Conservation (phyloP, 345 rosid species). For the Noccaea caerulescens region DNA sequence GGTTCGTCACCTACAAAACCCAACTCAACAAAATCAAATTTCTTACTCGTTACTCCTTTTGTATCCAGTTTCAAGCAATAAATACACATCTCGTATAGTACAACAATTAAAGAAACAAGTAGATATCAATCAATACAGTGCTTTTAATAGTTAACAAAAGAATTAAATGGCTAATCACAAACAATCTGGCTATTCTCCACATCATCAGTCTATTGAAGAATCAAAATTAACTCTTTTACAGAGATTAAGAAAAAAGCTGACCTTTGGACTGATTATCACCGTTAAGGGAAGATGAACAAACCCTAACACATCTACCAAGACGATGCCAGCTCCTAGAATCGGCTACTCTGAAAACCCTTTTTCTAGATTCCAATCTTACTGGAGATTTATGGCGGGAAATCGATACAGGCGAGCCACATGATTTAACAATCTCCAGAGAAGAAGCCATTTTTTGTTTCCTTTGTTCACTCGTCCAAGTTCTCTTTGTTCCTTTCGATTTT, state of each 20-base stretch:
- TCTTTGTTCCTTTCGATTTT: not conserved
- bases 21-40: conserved; percentile 23
- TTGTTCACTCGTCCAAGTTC: not conserved
- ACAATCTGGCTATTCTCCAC: not conserved
- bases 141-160: not conserved
- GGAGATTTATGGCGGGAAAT: conserved; percentile 52
- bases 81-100: not conserved
- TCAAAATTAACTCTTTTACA: not conserved
- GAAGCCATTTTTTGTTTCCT: conserved; percentile 30
- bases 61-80: conserved; percentile 5
- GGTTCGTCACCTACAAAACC: conserved; percentile 78
- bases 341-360: conserved; percentile 41
- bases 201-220: not conserved
- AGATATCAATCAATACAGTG: not conserved
- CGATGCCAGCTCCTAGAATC: conserved; percentile 36
- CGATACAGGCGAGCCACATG: conserved; percentile 54
- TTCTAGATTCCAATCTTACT: conserved; percentile 44
- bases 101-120: not conserved
- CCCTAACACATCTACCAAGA: conserved; percentile 41
- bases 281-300: conserved; percentile 56
- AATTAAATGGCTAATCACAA: not conserved
- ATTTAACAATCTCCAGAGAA: conserved; percentile 50
- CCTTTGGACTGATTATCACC: conserved; percentile 68
- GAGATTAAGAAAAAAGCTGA: conserved; percentile 38
- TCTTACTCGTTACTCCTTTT: not conserved